These are phyloP conservation scores for Cylindrodendrum hubeiense DNA, from an alignment of 2,329 filamentous ascomycete species.

Conservation along the genomic window DNA sequence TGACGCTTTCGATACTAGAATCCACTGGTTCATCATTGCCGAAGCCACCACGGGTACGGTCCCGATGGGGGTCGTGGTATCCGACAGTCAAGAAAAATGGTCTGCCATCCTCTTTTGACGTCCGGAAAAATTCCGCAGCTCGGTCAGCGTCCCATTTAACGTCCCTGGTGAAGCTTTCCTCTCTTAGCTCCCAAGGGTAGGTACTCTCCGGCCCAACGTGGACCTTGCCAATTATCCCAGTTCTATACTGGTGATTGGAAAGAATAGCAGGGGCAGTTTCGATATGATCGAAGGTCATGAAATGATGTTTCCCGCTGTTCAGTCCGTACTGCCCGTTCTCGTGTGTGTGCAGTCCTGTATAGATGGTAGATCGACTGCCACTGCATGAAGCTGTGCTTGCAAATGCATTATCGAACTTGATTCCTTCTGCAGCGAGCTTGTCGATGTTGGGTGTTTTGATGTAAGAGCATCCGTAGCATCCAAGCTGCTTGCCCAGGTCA, in stretches of 20 bases:
- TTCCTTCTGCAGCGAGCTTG: conserved; percentile 1
- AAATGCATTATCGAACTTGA: conserved; percentile 41
- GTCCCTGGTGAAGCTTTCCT: no score
- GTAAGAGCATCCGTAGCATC: conserved; percentile 10
- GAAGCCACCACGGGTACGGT: conserved; percentile 55
- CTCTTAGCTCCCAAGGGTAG: conserved; percentile 17
- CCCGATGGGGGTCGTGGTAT: conserved; percentile 61
- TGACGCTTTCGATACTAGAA: not conserved
- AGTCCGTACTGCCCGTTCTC: conserved; percentile 50
- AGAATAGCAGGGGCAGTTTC: conserved; percentile 38
- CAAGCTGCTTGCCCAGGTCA: conserved; percentile 17
- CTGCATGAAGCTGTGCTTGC: conserved; percentile 62
- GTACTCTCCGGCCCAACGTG: conserved; percentile 7
- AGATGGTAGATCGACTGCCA: conserved; percentile 59
- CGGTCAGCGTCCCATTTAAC: conserved; percentile 1
- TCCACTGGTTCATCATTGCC: conserved; percentile 53
- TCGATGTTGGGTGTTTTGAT: conserved; percentile 24
- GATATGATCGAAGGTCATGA: conserved; percentile 57
- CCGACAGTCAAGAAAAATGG: conserved; percentile 62
- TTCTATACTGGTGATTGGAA: not conserved
- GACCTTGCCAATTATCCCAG: conserved; percentile 18
- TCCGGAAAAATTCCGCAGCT: conserved; percentile 5
- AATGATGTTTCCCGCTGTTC: conserved; percentile 48
- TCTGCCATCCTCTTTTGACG: no score
- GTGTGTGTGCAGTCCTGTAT: conserved; percentile 62